Percentiles rank a stretch among this genome's conserved stretches.
These are phyloP conservation scores for Arxiozyma bovina DNA, from an alignment of 1,139 yeast species.

Conservation along the genomic window DNA sequence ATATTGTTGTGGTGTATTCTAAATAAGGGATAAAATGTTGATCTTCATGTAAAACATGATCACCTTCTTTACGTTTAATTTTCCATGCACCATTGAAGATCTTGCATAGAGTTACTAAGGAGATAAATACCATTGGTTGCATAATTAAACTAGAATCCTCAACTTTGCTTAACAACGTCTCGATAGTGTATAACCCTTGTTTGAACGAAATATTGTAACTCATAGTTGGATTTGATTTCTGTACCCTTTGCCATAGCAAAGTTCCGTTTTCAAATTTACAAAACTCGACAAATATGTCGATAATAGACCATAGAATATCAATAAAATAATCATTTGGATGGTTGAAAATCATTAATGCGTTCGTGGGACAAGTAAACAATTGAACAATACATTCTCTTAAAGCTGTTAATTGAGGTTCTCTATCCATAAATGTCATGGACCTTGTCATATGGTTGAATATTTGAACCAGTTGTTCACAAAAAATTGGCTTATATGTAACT, in stretches of 20 bases:
- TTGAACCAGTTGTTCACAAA: conserved; percentile 45
- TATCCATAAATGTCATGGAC: conserved; percentile 43
- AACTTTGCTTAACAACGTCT: conserved; percentile 38
- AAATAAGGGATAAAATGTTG: conserved; percentile 42
- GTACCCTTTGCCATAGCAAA: conserved; percentile 47
- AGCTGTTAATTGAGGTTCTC: conserved; percentile 56
- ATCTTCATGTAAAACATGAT: conserved; percentile 55
- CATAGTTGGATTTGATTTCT: conserved; percentile 60
- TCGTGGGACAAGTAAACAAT: conserved; percentile 56
- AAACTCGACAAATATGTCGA: conserved; percentile 39
- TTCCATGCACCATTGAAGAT: conserved; percentile 52
- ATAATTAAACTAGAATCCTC: conserved; percentile 26
- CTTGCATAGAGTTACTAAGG: conserved; percentile 38
- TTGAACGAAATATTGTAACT: conserved; percentile 60
- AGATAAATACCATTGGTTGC: conserved; percentile 32
- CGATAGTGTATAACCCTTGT: conserved; percentile 49
- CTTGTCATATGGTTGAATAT: conserved; percentile 48
- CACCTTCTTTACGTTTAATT: conserved; percentile 52
- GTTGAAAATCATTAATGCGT: conserved; percentile 38
- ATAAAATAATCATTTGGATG: conserved; percentile 31
- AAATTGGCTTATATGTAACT: conserved; percentile 37
- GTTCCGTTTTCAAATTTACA: conserved; percentile 34
- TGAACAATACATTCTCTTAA: conserved; percentile 51
- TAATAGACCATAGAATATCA: conserved; percentile 41
- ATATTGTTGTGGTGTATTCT: conserved; percentile 41